Conservation (phyloP, 2,329 filamentous ascomycete species). For the Zasmidium citrigriseum region DNA sequence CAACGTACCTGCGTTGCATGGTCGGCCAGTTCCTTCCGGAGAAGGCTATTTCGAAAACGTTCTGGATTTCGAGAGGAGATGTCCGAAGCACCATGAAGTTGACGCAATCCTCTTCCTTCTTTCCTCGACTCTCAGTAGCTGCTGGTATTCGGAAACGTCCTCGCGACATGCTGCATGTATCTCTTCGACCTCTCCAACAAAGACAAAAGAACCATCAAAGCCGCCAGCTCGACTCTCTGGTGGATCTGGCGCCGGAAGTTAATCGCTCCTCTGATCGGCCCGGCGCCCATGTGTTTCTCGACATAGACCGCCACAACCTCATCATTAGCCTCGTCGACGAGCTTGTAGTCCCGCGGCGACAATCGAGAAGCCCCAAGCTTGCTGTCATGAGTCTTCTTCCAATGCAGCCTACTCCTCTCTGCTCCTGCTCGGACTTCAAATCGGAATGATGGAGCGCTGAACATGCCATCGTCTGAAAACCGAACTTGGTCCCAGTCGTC, state of each 20-base stretch:
- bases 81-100: too few species aligned
- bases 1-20: too few species aligned
- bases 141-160: constrained; percentile 7
- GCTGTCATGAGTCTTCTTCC: constrained; percentile 15
- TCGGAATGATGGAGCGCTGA: constrained; percentile 12
- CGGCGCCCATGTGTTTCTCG: constrained; percentile 11
- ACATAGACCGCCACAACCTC: constrained; percentile 21
- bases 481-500: constrained; percentile 21
- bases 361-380: constrained; percentile 18
- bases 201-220: constrained; percentile 13
- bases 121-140: neutral
- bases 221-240: constrained; percentile 18
- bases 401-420: constrained; percentile 13
- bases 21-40: too few species aligned
- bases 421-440: constrained; percentile 1
- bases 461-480: constrained; percentile 8
- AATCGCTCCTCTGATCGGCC: constrained; percentile 15
- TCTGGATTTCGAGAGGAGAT: too few species aligned
- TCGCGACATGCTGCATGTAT: constrained; percentile 4
- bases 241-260: constrained; percentile 11
- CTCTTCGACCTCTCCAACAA: constrained; percentile 16
- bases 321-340: constrained; percentile 17
- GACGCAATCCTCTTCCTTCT: too few species aligned
- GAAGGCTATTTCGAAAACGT: too few species aligned
- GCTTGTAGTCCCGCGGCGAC: constrained; percentile 18